Evolutionary conservation across 805 yeast species (phyloP).

Genomic region (Ogataea philodendri): DNA sequence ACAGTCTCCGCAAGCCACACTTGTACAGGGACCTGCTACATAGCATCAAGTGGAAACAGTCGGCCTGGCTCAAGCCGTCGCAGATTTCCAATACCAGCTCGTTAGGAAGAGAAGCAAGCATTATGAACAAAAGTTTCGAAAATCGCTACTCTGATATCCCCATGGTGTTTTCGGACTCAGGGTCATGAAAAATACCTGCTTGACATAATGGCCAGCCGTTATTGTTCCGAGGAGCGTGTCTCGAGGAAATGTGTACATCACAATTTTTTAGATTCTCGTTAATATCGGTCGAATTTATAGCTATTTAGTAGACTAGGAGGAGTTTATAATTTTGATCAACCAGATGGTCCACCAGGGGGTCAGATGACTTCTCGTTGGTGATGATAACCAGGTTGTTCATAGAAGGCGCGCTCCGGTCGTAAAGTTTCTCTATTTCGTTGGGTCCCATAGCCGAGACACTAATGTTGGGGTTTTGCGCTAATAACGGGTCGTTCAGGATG

Average conservation of each 20-base stretch:
- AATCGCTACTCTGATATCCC: neutral
- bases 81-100: constrained; percentile 24
- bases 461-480: constrained; percentile 15
- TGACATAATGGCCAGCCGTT: no score
- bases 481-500: constrained; percentile 7
- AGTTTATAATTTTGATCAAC: constrained; percentile 26
- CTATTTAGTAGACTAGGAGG: constrained; percentile 23
- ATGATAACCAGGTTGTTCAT: constrained; percentile 27
- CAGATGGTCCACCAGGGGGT: constrained; percentile 17
- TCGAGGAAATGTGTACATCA: constrained; percentile 2
- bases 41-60: constrained; percentile 26
- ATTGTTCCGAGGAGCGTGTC: constrained; percentile 1
- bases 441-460: constrained; percentile 3
- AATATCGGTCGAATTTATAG: constrained; percentile 13
- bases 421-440: constrained; percentile 1
- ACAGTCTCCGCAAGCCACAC: constrained; percentile 18
- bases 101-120: constrained; percentile 28
- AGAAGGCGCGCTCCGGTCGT: constrained; percentile 4
- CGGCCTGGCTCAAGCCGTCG: constrained; percentile 23
- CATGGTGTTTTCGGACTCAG: constrained; percentile 9
- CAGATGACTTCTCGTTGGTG: constrained; percentile 15
- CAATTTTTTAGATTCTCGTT: constrained; percentile 13
- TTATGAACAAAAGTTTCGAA: neutral
- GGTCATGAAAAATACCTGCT: no score
- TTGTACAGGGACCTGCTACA: constrained; percentile 16